Evolutionary conservation across 163 green algal species (phyloP), one percentile per base, ranked within the genome.

Genomic region (Prototheca cutis): DNA sequence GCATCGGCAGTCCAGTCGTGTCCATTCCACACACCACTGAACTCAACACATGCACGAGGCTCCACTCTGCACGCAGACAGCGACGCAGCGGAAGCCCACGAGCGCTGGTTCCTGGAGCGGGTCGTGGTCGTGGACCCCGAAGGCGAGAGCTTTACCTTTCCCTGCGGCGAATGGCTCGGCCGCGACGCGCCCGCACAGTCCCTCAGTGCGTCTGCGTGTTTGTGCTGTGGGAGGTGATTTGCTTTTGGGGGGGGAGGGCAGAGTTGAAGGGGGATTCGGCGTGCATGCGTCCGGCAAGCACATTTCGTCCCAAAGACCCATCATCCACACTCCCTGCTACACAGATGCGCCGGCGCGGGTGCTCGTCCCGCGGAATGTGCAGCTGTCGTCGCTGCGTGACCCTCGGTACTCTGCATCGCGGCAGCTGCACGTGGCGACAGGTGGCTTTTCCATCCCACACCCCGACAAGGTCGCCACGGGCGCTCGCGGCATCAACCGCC

Each of bases 91-190:
- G 70, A 71, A 10, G 47, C 33, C 19, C 13, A 7, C 21, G 27
- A 32, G 0, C 57, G 63, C 23, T 90, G 85, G 85, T 90, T 75
- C 62, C 72, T 93, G 33, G 79, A 93, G 53, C 58, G 76, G 10
- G 69, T 94, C 0, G 60, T 83, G 30, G 75, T 91, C 6, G 39
- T 66, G n/a, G 74, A 67, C 1, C 78, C 78, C 0, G 63, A 73
- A 7, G 70, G 73, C 0, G 56, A 80, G 47, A 53, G 59, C n/a
- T 76, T 53, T 40, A 63, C 33, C 18, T 93, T 94, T 59, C 86
- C 85, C 19, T 94, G 83, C 65, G 63, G 81, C 24, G 40, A 71
- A 17, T 94, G 86, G 86, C 73, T 94, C 48, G 85, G 85, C 15
- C 78, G 71, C 30, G 78, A 87, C 55, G 66, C n/a, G n/a, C n/a